Percentiles rank a stretch among this genome's conserved stretches.
Conservation (phyloP, 768 basidiomycete genomes). For the Podaxis rugospora region DNA sequence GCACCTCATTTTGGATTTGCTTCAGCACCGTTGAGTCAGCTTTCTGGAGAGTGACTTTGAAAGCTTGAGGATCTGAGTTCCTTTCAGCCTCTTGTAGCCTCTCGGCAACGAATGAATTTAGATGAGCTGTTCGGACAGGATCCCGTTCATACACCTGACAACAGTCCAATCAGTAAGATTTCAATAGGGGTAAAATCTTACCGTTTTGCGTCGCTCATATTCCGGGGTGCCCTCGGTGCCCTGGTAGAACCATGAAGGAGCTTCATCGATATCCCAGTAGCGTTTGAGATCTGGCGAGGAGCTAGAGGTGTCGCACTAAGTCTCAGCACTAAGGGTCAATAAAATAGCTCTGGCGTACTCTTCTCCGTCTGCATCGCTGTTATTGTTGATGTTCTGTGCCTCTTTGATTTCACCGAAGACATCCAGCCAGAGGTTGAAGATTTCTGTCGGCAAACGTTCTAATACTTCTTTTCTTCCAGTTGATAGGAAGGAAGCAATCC, state of each 20-base stretch:
- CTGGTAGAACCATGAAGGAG: constrained; percentile 55
- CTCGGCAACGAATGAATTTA: constrained; percentile 56
- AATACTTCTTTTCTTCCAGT: constrained; percentile 74
- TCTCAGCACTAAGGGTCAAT: not conserved
- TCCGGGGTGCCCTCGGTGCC: constrained; percentile 71
- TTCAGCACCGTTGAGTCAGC: constrained; percentile 72
- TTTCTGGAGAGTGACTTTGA: constrained; percentile 61
- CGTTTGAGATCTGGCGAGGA: constrained; percentile 44
- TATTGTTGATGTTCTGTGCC: constrained; percentile 32
- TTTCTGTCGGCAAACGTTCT: constrained; percentile 63
- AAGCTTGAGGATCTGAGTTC: constrained; percentile 48
- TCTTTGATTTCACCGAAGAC: constrained; percentile 87
- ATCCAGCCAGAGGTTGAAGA: constrained; percentile 85
- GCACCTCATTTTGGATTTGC: constrained; percentile 58
- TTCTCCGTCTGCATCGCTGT: not conserved
- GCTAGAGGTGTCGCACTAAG: constrained; percentile 11
- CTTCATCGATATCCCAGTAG: constrained; percentile 67
- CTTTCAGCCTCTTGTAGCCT: constrained; percentile 63
- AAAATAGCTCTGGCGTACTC: not conserved
- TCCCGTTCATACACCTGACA: constrained; percentile 65
- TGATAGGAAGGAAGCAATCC: constrained; percentile 70
- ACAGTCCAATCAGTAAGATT: constrained; percentile 5
- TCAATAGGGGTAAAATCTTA: constrained; percentile 26
- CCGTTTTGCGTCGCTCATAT: constrained; percentile 68
- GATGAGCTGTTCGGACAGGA: constrained; percentile 60